Evolutionary conservation across 2,329 filamentous ascomycete species (phyloP), one percentile per base, ranked within the genome.

Genomic region (Colletotrichum acutatum): DNA sequence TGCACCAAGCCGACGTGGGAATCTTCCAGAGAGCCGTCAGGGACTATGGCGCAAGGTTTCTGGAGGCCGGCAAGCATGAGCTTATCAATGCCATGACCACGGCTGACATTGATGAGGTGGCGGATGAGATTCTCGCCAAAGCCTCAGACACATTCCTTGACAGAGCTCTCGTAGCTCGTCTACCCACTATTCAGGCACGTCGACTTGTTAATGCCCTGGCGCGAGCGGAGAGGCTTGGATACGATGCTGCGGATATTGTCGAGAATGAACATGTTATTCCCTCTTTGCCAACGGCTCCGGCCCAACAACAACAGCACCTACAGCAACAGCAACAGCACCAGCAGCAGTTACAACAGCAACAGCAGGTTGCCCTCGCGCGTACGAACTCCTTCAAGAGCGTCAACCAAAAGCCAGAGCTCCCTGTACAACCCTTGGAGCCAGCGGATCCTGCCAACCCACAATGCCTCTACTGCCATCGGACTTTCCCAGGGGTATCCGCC

Each of bases 161-260:
- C 76, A 84, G 82, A 66, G 87, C 85, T 4, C 77, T 91, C n/a
- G 85, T 86, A 22, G 82, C 79, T 66, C 86, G 89, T 0, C 81
- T 91, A 4, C 82, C 83, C 58, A 89, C 87, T 1, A 90, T 91
- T 64, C 84, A 85, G 11, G 88, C 88, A 1, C 84, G 87, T 30
- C 83, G 86, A 16, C 83, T 91, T 3, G 86, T 91, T 66, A 90
- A 90, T 70, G 87, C 88, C 16, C 83, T 91, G 24, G 89, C 89
- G 2, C 83, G 85, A 46, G 88, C 89, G 1, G 87, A 90, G 75
- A 87, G 89, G 2, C 83, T 91, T 0, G 89, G 89, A 2, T 91
- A 90, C 68, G 85, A 89, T 62, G 80, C 82, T 0, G 80, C 82
- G 37, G 89, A 90, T 66, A 81, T 88, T 3, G 80, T 89, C 14